Evolutionary conservation across 2,329 filamentous ascomycete species (phyloP).

Genomic region (Penicillium crustosum): DNA sequence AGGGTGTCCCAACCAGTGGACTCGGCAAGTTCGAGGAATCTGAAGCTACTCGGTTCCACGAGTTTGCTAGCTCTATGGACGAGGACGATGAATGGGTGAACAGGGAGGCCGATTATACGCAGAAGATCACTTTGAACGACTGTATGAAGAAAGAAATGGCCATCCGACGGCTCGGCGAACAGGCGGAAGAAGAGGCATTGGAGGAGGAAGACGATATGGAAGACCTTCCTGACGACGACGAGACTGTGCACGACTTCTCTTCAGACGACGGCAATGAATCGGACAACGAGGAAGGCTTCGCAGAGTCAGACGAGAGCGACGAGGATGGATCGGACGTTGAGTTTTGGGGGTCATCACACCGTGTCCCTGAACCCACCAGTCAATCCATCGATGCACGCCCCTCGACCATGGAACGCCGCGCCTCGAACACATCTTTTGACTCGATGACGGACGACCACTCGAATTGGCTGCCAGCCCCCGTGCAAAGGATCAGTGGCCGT

Average conservation of each 20-base stretch:
- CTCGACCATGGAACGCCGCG: constrained; percentile 46
- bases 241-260: constrained; percentile 51
- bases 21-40: constrained; percentile 44
- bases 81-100: constrained; percentile 92
- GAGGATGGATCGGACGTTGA: constrained; percentile 62
- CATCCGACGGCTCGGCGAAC: constrained; percentile 80
- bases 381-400: constrained; percentile 53
- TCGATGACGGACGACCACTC: constrained; percentile 44
- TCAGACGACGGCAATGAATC: constrained; percentile 73
- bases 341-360: constrained; percentile 59
- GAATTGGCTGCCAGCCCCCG: constrained; percentile 34
- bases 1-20: constrained; percentile 37
- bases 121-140: constrained; percentile 82
- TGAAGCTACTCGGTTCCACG: constrained; percentile 66
- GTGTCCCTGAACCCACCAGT: constrained; percentile 53
- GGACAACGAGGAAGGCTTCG: constrained; percentile 72
- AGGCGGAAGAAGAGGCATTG: constrained; percentile 86
- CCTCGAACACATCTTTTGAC: constrained; percentile 56
- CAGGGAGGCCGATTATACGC: constrained; percentile 61
- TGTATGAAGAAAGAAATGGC: constrained; percentile 86
- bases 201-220: constrained; percentile 68
- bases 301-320: constrained; percentile 65
- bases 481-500: constrained; percentile 29
- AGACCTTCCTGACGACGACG: constrained; percentile 67
- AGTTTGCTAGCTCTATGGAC: constrained; percentile 80